These are phyloP conservation scores for Truncatella angustata DNA, from an alignment of 2,329 filamentous ascomycete species.

Conservation along the genomic window DNA sequence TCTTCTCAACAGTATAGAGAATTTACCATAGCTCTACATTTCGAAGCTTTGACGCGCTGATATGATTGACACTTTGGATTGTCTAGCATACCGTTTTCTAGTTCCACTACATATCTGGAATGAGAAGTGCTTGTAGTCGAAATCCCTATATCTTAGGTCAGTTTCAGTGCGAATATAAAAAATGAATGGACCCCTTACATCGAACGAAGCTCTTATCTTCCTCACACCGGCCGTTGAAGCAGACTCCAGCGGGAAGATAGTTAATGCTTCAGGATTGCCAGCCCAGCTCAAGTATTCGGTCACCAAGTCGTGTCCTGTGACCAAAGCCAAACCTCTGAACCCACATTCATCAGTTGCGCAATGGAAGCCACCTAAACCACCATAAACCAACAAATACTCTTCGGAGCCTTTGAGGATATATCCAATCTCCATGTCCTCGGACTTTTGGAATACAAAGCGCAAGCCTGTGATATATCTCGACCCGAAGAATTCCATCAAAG, in stretches of 20 bases:
- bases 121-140: constrained; percentile 11
- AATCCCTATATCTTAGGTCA: constrained; percentile 8
- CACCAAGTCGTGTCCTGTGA: constrained; percentile 14
- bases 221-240: constrained; percentile 6
- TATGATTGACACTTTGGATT: not conserved
- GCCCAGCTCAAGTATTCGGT: constrained; percentile 20
- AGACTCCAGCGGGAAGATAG: constrained; percentile 11
- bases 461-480: constrained; percentile 20
- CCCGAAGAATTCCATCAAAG: constrained; percentile 20
- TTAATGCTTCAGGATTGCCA: constrained; percentile 13
- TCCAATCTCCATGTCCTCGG: constrained; percentile 19
- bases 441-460: constrained; percentile 15
- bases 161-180: not conserved
- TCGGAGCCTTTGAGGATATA: constrained; percentile 17
- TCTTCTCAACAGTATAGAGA: no score
- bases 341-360: constrained; percentile 18
- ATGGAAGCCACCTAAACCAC: constrained; percentile 18
- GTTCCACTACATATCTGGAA: no score
- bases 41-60: no score
- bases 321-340: constrained; percentile 18
- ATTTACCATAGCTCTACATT: no score
- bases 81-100: not conserved
- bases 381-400: constrained; percentile 15
- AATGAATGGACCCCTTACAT: constrained; percentile 16
- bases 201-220: constrained; percentile 20